Conservation (phyloP, 257 asterid species). For the Salvia rosmarinus region DNA sequence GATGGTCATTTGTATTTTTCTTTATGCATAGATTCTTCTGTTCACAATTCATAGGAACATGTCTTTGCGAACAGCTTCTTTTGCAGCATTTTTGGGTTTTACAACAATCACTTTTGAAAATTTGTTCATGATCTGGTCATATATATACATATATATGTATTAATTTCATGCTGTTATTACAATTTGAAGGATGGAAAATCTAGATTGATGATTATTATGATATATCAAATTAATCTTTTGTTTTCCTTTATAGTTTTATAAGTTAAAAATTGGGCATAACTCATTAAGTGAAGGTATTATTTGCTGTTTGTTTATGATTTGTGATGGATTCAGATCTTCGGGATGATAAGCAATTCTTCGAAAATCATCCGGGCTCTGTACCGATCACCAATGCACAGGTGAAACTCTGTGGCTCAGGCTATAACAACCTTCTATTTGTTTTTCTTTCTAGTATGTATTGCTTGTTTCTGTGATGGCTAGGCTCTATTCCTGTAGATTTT, state of each 20-base stretch:
- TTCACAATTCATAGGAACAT: background rate
- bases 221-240: background rate
- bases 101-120: constrained; percentile 3
- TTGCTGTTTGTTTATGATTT: constrained; percentile 25
- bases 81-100: background rate
- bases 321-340: constrained; percentile 78
- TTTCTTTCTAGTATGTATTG: constrained; percentile 13
- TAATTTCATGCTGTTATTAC: background rate
- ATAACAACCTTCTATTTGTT: background rate
- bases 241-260: constrained; percentile 17
- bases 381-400: constrained; percentile 93
- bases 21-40: constrained; percentile 2
- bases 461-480: constrained; percentile 13
- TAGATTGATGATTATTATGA: background rate
- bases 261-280: constrained; percentile 9
- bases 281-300: constrained; percentile 10
- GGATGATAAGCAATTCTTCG: constrained; percentile 87
- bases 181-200: background rate
- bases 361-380: constrained; percentile 92
- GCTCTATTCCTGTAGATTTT: constrained; percentile 14
- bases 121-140: background rate
- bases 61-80: background rate
- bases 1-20: constrained; percentile 2
- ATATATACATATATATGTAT: background rate
- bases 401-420: constrained; percentile 25